Evolutionary conservation across 805 yeast genomes (phyloP), one percentile per base, ranked within the genome.

Genomic region (Myxozyma lipomycoides): DNA sequence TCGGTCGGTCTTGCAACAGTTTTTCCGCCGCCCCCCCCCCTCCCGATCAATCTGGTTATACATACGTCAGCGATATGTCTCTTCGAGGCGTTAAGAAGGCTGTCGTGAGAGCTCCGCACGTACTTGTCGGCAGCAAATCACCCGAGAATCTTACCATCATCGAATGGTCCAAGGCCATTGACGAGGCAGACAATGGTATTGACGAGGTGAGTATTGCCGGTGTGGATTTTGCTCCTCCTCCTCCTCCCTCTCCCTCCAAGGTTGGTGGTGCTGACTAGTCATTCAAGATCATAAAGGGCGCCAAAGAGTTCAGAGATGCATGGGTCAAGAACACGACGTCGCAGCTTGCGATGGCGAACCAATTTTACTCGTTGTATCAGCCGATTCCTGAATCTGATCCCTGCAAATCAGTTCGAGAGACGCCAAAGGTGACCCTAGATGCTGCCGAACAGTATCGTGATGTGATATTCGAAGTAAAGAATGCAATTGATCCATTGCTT

Each of bases 71-170:
- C 32, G 12, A 7, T 9, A 58, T 58, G 62, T 58, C 62, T 59
- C 46, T 67, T 26, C 63, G 63, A 43, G 71, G 71, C 23, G 62
- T 70, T 26, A 64, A 64, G 46, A 68, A 68, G 55, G 71, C 70
- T 26, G 58, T 68, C 32, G 66, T 60, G 41, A 59, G 71, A 38
- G 60, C 70, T 2, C 71, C 71, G 18, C 71, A 68, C 53, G 60
- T 65, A 22, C 53, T 67, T 17, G 45, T 63, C n/a, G 71, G 71
- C 30, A 51, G 55, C 53, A 67, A 66, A 52, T 55, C 66, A 12
- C 56, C 61, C 22, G 71, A 68, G 48, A 69, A 68, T 55, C 55
- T 64, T 35, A 55, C 64, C 19, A 56, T 68, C 39, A 51, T 64
- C 34, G 68, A 62, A 39, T 68, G 70, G 71, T 58, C 65, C 30